These are phyloP conservation scores for Rutstroemia sp. DNA, from an alignment of 2,329 filamentous ascomycete species.

Conservation along the genomic window DNA sequence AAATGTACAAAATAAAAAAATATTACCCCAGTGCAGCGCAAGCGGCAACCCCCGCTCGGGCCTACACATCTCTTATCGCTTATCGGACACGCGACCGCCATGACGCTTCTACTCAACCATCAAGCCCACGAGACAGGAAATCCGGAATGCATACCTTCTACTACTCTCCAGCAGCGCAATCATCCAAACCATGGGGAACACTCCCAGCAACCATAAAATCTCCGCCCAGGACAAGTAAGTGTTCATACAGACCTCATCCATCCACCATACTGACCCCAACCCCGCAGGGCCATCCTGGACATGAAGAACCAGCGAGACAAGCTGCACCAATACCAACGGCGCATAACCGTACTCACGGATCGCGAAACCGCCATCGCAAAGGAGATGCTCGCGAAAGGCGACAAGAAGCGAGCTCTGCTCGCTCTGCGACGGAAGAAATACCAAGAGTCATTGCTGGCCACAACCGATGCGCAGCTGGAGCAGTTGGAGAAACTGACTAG, in stretches of 20 bases:
- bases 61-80: slow-evolving; percentile 3
- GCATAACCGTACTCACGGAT: slow-evolving; percentile 77
- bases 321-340: slow-evolving; percentile 90
- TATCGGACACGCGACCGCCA: slow-evolving; percentile 8
- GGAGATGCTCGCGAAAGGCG: slow-evolving; percentile 70
- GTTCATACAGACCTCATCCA: not conserved
- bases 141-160: not conserved
- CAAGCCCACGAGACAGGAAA: not conserved
- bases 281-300: slow-evolving; percentile 83
- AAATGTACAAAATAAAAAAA: not conserved
- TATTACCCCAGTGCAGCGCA: not conserved
- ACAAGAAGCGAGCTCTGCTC: slow-evolving; percentile 75
- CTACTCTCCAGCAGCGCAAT: slow-evolving; percentile 10
- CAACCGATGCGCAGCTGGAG: slow-evolving; percentile 90
- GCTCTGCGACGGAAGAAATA: slow-evolving; percentile 94
- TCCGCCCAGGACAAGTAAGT: slow-evolving; percentile 80
- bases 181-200: slow-evolving; percentile 51
- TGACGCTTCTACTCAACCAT: slow-evolving; percentile 2
- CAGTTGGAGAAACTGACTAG: slow-evolving; percentile 84
- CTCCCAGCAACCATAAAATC: slow-evolving; percentile 55
- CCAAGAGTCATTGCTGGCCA: slow-evolving; percentile 79
- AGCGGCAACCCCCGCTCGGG: not conserved
- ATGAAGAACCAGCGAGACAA: slow-evolving; percentile 97
- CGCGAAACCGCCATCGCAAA: slow-evolving; percentile 82
- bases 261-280: not conserved